Conservation (phyloP, 163 green algal species). For the Prototheca wickerhamii region DNA sequence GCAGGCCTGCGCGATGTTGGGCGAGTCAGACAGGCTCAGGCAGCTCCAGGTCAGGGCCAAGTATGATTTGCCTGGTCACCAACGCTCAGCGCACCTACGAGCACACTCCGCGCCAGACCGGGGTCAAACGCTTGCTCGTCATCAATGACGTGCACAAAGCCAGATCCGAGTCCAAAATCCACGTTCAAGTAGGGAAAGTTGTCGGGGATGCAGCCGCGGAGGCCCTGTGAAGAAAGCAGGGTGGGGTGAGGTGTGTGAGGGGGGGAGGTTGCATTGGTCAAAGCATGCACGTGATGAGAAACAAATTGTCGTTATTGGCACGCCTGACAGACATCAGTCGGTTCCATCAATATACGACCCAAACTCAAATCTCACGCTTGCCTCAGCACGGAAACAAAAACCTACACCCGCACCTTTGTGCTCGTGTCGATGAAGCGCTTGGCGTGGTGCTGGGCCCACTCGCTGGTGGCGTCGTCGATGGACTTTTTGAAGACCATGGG, state of each 20-base stretch:
- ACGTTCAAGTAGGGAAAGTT: slow-evolving; percentile 96
- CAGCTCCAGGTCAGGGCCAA: too few relatives aligned
- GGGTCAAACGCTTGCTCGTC: slow-evolving; percentile 74
- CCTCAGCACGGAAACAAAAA: background rate
- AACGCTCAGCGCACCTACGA: slow-evolving; percentile 16
- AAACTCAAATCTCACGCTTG: background rate
- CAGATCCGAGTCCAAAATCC: slow-evolving; percentile 66
- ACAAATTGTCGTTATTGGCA: background rate
- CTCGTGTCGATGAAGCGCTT: slow-evolving; percentile 86
- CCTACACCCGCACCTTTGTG: slow-evolving; percentile 36
- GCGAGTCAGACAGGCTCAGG: too few relatives aligned
- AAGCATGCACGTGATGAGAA: background rate
- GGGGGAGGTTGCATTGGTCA: background rate
- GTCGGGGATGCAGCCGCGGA: slow-evolving; percentile 77
- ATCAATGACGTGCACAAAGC: slow-evolving; percentile 93
- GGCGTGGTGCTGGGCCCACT: slow-evolving; percentile 88
- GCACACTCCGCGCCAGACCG: slow-evolving; percentile 13
- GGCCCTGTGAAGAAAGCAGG: slow-evolving; percentile 42
- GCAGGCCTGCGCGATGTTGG: too few relatives aligned
- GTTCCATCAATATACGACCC: background rate
- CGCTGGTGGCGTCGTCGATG: slow-evolving; percentile 77
- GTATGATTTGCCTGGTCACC: too few relatives aligned
- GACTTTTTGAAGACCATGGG: slow-evolving; percentile 51
- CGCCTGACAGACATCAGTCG: background rate
- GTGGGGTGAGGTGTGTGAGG: background rate